phyloP scores from a whole-genome alignment of 148 eudicot species.

The Amaranthus palmeri region DNA sequence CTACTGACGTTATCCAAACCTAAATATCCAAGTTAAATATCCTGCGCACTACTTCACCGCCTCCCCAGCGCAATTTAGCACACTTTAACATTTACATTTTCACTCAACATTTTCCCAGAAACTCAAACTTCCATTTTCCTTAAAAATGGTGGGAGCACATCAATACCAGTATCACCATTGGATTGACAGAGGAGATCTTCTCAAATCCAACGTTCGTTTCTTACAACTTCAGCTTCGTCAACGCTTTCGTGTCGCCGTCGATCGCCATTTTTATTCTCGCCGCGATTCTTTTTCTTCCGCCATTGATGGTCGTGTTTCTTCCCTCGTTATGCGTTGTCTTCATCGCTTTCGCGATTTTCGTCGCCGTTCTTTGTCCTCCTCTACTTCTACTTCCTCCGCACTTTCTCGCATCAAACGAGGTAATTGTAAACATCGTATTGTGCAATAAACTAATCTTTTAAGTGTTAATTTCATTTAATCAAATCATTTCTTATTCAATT shows the following conservation, averaged over 20 bases:
- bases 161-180: constrained; percentile 32
- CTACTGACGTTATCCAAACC: constrained; percentile 10
- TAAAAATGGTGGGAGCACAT: constrained; percentile 15
- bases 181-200: constrained; percentile 39
- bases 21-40: constrained; percentile 7
- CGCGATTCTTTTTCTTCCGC: constrained; percentile 31
- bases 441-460: neutral
- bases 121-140: neutral
- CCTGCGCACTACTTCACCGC: neutral
- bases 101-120: neutral
- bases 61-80: constrained; percentile 15
- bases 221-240: constrained; percentile 48
- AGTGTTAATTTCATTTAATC: neutral
- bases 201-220: constrained; percentile 38
- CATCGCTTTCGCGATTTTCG: constrained; percentile 55
- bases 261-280: constrained; percentile 36
- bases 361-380: constrained; percentile 40
- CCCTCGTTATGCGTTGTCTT: constrained; percentile 42
- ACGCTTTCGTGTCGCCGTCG: constrained; percentile 52
- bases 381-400: constrained; percentile 39
- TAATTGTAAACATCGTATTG: neutral
- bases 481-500: neutral
- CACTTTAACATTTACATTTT: neutral
- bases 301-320: constrained; percentile 36
- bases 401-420: constrained; percentile 67